Percentiles rank a stretch among this genome's conserved stretches.
phyloP scores from a whole-genome alignment of 106 monocot species.

The Dendrobium catenatum region DNA sequence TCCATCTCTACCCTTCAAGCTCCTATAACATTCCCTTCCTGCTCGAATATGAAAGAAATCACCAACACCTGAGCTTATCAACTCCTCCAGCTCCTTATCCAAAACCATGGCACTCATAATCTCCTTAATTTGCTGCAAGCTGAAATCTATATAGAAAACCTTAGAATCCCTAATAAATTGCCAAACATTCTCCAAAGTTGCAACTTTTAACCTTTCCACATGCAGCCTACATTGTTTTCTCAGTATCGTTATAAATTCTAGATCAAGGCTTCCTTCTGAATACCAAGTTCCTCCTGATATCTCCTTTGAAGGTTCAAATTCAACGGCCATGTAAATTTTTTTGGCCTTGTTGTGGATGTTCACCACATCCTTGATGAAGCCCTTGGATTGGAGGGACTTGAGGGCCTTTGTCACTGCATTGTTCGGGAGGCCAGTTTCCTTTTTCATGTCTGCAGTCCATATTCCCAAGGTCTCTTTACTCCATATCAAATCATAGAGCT shows the following conservation, averaged over 20 bases:
- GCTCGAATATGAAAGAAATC: conserved; percentile 29
- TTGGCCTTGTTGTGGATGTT: conserved; percentile 30
- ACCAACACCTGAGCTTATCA: conserved; percentile 53
- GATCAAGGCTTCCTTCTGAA: conserved; percentile 42
- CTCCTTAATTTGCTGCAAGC: conserved; percentile 38
- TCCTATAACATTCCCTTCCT: conserved; percentile 51
- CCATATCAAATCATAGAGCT: conserved; percentile 36
- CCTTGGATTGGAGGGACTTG: conserved; percentile 31
- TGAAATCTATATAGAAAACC: conserved; percentile 19
- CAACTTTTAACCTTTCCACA: conserved; percentile 20
- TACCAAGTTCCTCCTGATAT: conserved; percentile 70
- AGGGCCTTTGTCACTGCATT: conserved; percentile 31
- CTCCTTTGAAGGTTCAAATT: conserved; percentile 54
- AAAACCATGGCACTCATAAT: conserved; percentile 44
- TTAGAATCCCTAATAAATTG: conserved; percentile 22
- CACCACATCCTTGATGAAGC: conserved; percentile 50
- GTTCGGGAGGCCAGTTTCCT: conserved; percentile 12
- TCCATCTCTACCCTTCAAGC: conserved; percentile 6
- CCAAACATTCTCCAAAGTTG: conserved; percentile 30
- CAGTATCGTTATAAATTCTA: conserved; percentile 32
- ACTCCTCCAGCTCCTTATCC: conserved; percentile 55
- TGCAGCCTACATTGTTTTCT: conserved; percentile 20
- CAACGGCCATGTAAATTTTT: conserved; percentile 50
- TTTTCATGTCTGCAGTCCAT: conserved; percentile 45
- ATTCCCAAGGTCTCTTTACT: conserved; percentile 44